phyloP scores from a whole-genome alignment of 2,329 filamentous ascomycete genomes.

The Beauveria varroae region DNA sequence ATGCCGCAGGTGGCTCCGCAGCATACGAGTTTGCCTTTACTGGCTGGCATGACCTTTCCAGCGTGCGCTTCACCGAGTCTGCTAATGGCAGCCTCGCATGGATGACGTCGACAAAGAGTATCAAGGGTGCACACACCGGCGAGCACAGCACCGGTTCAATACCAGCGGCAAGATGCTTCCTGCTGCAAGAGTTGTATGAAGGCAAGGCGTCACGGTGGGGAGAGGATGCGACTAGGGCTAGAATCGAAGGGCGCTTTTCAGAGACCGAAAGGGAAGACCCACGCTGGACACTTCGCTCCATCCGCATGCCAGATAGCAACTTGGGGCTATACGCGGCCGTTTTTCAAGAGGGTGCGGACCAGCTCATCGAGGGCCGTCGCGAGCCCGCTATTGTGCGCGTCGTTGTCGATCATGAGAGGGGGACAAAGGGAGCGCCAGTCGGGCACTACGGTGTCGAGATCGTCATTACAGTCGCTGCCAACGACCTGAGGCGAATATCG shows the following conservation, averaged over 20 bases:
- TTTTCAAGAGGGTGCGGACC: constrained; percentile 60
- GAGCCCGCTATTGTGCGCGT: constrained; percentile 64
- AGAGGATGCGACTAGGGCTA: constrained; percentile 81
- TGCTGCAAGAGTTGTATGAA: constrained; percentile 69
- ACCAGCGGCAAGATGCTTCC: constrained; percentile 58
- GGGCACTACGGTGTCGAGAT: constrained; percentile 66
- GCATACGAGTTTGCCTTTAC: constrained; percentile 67
- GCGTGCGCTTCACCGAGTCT: constrained; percentile 67
- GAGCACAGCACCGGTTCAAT: constrained; percentile 34
- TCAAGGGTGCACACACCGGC: constrained; percentile 47
- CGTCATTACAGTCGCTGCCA: constrained; percentile 52
- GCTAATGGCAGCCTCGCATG: constrained; percentile 57
- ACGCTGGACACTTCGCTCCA: constrained; percentile 71
- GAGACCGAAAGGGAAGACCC: constrained; percentile 76
- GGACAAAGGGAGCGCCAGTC: constrained; percentile 57
- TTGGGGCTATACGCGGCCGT: constrained; percentile 58
- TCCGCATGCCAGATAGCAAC: constrained; percentile 53
- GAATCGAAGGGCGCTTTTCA: constrained; percentile 75
- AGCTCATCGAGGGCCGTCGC: constrained; percentile 55
- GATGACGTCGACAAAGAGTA: constrained; percentile 57
- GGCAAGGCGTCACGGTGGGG: constrained; percentile 67
- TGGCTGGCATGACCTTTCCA: constrained; percentile 61
- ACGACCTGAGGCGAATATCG: constrained; percentile 42
- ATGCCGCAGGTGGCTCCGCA: constrained; percentile 51
- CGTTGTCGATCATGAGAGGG: constrained; percentile 62